phyloP scores from a whole-genome alignment of 345 rosid species.

The Gossypium longicalyx region DNA sequence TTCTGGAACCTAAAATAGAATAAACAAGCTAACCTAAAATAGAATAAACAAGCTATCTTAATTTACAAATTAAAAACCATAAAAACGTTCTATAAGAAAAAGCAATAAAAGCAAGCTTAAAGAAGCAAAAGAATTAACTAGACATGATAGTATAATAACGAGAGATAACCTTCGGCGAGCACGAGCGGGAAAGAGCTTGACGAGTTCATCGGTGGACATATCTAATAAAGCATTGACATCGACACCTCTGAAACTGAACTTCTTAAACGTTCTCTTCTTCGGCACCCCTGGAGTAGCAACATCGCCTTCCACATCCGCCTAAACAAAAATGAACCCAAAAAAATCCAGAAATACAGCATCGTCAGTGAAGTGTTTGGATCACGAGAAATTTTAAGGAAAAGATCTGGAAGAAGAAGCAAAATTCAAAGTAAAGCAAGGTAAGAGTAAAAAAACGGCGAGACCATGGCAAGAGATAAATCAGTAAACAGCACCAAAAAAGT shows the following conservation, averaged over 20 bases:
- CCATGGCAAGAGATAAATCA: too few relatives aligned
- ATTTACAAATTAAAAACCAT: neutral
- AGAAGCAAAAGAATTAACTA: neutral
- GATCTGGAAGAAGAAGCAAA: neutral
- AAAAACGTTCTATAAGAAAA: too few relatives aligned
- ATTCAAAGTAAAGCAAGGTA: too few relatives aligned
- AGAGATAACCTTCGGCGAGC: slow-evolving; percentile 48
- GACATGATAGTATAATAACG: neutral
- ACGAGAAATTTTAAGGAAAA: neutral
- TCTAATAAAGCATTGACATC: slow-evolving; percentile 65
- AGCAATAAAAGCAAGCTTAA: neutral
- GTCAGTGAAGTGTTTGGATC: neutral
- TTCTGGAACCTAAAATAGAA: too few relatives aligned
- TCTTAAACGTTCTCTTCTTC: slow-evolving; percentile 75
- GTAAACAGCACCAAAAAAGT: too few relatives aligned
- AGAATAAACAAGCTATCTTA: neutral
- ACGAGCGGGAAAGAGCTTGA: slow-evolving; percentile 27
- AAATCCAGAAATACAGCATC: neutral
- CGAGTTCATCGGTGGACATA: slow-evolving; percentile 68
- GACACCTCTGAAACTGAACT: slow-evolving; percentile 66
- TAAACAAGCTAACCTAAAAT: slow-evolving; percentile 51
- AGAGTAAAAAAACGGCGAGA: too few relatives aligned
- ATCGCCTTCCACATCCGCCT: slow-evolving; percentile 44
- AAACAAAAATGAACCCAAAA: neutral
- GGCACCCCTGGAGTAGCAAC: slow-evolving; percentile 41